phyloP scores from a whole-genome alignment of 208 protist genomes.

The Trypanosoma avium region DNA sequence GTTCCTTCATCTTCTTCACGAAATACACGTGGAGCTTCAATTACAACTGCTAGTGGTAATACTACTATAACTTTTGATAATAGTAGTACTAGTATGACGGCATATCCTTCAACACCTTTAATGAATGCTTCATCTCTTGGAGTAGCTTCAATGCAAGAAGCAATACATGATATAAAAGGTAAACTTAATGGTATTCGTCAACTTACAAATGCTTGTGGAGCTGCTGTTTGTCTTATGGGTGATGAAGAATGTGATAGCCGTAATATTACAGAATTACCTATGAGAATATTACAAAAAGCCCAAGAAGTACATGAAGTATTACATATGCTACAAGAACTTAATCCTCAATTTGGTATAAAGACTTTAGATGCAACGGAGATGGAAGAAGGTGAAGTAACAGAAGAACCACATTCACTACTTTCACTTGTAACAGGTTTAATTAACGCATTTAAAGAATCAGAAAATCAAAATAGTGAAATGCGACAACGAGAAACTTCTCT shows the following conservation, averaged over 20 bases:
- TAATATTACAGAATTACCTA: slow-evolving; percentile 14
- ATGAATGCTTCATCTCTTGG: too few species aligned
- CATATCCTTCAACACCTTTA: not conserved
- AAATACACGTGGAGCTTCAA: too few species aligned
- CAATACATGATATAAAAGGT: not conserved
- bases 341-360: too few species aligned
- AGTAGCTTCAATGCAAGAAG: slow-evolving; percentile 9
- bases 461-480: slow-evolving; percentile 13
- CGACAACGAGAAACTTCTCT: not conserved
- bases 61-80: too few species aligned
- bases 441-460: not conserved
- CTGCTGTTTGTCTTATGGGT: slow-evolving; percentile 9
- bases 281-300: slow-evolving; percentile 35
- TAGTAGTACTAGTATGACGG: not conserved
- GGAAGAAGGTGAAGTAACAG: slow-evolving; percentile 25
- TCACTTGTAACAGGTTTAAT: not conserved
- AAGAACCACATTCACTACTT: not conserved
- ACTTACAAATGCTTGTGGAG: slow-evolving; percentile 17
- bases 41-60: too few species aligned
- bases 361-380: too few species aligned
- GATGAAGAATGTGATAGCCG: slow-evolving; percentile 19
- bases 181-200: slow-evolving; percentile 14
- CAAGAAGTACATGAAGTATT: slow-evolving; percentile 39
- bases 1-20: too few species aligned
- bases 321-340: slow-evolving; percentile 27